Percentiles rank a stretch among this genome's conserved stretches.
These are phyloP conservation scores for Besnoitia besnoiti DNA, from an alignment of 169 alveolate species.

Conservation along the genomic window DNA sequence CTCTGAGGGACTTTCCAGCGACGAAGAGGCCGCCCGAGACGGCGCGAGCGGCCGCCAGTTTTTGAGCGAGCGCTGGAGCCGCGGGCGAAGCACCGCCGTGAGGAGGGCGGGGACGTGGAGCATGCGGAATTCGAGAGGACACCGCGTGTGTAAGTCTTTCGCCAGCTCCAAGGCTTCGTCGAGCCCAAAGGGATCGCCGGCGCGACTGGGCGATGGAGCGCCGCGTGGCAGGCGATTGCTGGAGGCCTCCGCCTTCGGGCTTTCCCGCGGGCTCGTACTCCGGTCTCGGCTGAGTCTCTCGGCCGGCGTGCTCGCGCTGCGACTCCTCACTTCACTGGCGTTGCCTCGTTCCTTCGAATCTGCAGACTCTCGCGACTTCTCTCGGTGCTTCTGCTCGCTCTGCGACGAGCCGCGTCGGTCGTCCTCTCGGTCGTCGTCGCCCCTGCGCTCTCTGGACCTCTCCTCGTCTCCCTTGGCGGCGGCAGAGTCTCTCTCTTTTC, in stretches of 20 bases:
- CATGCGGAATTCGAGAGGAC: constrained; percentile 3
- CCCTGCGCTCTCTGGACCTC: background rate
- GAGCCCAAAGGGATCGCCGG: constrained; percentile 10
- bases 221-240: background rate
- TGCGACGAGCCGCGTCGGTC: background rate
- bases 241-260: too few species aligned
- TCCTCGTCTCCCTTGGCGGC: background rate
- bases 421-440: background rate
- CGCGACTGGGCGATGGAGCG: background rate
- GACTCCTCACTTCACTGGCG: background rate
- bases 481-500: background rate
- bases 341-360: too few species aligned
- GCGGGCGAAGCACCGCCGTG: constrained; percentile 38
- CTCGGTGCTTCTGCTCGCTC: background rate
- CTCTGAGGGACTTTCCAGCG: background rate
- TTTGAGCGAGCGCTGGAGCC: background rate
- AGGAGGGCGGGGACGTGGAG: constrained; percentile 15
- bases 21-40: background rate
- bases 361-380: background rate
- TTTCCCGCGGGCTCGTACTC: too few species aligned
- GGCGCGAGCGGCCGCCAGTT: constrained; percentile 29
- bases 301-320: background rate
- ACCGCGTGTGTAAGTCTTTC: background rate
- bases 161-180: background rate
- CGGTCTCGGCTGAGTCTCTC: too few species aligned